Conservation (phyloP, 441 rosid genomes). For the Erodium moschatum region DNA sequence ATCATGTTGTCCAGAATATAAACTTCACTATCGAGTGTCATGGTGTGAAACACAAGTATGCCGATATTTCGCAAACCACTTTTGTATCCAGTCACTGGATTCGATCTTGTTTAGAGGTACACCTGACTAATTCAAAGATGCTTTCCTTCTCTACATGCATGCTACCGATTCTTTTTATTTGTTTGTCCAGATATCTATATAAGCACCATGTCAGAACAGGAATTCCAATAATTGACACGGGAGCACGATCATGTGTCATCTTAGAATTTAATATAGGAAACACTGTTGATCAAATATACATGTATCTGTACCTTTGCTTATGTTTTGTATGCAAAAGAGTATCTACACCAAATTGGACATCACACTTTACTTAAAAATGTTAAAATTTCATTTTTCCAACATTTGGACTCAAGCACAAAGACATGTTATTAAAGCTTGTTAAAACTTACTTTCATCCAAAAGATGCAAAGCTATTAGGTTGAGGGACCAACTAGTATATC, state of each 20-base stretch:
- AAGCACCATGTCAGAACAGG: constrained; percentile 6
- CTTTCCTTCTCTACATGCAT: background rate
- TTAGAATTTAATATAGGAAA: background rate
- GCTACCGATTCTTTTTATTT: background rate
- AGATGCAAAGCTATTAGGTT: too few species aligned
- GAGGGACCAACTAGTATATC: too few species aligned
- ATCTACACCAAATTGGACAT: constrained; percentile 1
- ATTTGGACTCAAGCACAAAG: background rate
- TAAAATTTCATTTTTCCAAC: constrained; percentile 5
- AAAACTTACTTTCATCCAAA: too few species aligned
- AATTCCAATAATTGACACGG: background rate
- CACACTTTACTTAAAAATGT: constrained; percentile 1
- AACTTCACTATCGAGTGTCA: constrained; percentile 73
- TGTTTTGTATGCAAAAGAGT: constrained; percentile 2
- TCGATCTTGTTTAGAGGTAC: constrained; percentile 88
- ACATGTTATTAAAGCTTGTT: background rate
- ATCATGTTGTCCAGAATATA: constrained; percentile 31
- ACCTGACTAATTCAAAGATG: constrained; percentile 1
- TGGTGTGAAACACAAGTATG: constrained; percentile 39
- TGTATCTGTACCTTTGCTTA: background rate
- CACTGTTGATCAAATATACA: background rate
- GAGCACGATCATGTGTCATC: background rate
- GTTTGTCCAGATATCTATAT: background rate
- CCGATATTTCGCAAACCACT: constrained; percentile 29
- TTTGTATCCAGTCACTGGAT: constrained; percentile 93